A percentile compares a stretch with the other conserved stretches of the same genome.
Evolutionary conservation across 176 grass and related monocot species (phyloP).

Genomic region (Oryza officinalis): DNA sequence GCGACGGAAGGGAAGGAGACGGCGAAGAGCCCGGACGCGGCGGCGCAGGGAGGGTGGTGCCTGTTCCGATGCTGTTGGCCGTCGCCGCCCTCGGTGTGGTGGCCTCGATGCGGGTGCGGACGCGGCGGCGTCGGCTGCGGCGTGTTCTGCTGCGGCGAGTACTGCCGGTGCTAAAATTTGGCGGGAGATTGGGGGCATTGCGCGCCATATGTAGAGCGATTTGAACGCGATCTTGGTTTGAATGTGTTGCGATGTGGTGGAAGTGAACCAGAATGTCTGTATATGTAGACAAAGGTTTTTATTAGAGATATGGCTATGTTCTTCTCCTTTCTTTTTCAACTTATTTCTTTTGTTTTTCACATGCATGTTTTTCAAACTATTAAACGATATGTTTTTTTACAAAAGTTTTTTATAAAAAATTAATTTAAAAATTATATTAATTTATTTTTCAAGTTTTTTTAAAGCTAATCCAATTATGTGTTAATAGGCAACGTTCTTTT

Average conservation of each 20-base stretch:
- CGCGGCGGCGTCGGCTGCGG: not conserved
- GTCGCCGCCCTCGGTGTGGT: slow-evolving; percentile 18
- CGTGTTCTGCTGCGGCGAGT: not conserved
- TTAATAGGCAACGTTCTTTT: no score
- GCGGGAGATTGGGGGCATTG: not conserved
- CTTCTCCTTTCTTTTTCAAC: no score
- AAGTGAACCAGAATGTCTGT: not conserved
- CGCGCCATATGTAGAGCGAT: not conserved
- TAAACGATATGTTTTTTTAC: no score
- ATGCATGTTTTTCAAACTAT: no score
- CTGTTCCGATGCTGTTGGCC: slow-evolving; percentile 18
- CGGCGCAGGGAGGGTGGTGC: slow-evolving; percentile 20
- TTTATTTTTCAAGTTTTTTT: no score
- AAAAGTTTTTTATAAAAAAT: no score
- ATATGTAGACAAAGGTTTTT: not conserved
- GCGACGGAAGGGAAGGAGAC: not conserved
- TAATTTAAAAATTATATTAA: no score
- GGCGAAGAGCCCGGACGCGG: not conserved
- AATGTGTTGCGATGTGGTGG: not conserved
- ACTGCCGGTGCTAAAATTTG: slow-evolving; percentile 20
- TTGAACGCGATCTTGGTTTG: not conserved
- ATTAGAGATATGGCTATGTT: no score
- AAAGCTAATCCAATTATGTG: no score
- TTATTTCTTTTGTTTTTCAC: no score
- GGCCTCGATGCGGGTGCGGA: slow-evolving; percentile 35